Percentiles rank a stretch among this genome's conserved stretches.
phyloP scores from a whole-genome alignment of 1,284 basidiomycete species.

The Cutaneotrichosporon arboriforme region DNA sequence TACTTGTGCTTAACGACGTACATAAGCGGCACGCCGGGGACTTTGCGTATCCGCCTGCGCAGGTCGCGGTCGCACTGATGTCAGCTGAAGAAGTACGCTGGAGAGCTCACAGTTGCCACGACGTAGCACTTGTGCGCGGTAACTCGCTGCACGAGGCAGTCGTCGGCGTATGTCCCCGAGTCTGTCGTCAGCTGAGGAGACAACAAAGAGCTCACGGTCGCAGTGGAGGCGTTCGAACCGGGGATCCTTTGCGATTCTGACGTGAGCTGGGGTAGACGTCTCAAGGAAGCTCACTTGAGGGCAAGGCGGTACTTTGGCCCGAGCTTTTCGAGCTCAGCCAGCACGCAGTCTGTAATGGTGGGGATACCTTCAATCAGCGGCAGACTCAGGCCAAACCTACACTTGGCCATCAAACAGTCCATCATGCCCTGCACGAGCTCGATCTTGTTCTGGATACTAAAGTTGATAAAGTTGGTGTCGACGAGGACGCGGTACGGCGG shows the following conservation, averaged over 20 bases:
- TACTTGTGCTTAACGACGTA: constrained; percentile 87
- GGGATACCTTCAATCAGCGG: constrained; percentile 70
- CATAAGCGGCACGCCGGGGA: constrained; percentile 93
- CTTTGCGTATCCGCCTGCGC: constrained; percentile 80
- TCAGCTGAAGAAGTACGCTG: constrained; percentile 5
- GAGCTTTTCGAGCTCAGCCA: constrained; percentile 95
- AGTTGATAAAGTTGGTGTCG: constrained; percentile 99
- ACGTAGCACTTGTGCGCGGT: constrained; percentile 94
- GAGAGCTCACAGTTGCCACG: constrained; percentile 66
- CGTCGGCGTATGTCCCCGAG: constrained; percentile 94
- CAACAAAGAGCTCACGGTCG: constrained; percentile 46
- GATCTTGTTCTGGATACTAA: constrained; percentile 95
- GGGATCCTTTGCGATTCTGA: constrained; percentile 89
- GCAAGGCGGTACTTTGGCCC: constrained; percentile 95
- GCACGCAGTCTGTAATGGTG: constrained; percentile 96
- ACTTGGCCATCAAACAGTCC: constrained; percentile 99
- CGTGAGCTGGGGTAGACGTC: not conserved
- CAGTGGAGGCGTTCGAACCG: constrained; percentile 91
- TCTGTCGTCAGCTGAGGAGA: constrained; percentile 45
- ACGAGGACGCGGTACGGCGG: constrained; percentile 96
- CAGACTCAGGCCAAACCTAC: constrained; percentile 53
- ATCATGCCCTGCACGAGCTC: constrained; percentile 97
- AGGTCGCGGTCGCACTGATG: constrained; percentile 81
- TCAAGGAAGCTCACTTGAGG: constrained; percentile 59
- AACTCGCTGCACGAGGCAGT: constrained; percentile 93